phyloP scores from a whole-genome alignment of 1,284 basidiomycete species.

The Nidula niveotomentosa region DNA sequence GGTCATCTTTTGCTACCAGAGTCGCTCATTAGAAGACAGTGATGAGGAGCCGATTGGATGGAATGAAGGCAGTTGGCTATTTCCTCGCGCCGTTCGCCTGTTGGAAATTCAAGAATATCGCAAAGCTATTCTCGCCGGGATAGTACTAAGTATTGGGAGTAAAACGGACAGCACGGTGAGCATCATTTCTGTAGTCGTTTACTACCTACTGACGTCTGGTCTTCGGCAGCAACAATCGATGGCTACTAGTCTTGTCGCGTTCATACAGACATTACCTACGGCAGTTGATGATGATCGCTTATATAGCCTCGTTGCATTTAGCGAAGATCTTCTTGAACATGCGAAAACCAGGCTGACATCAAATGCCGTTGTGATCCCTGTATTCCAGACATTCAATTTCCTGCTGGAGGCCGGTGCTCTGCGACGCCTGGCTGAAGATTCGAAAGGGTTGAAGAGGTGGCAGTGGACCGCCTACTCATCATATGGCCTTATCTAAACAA shows the following conservation, averaged over 20 bases:
- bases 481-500: background rate
- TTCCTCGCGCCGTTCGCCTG: slow-evolving; percentile 70
- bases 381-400: slow-evolving; percentile 73
- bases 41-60: slow-evolving; percentile 46
- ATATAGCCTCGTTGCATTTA: slow-evolving; percentile 50
- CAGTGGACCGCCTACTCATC: background rate
- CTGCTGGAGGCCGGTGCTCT: slow-evolving; percentile 69
- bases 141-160: slow-evolving; percentile 78
- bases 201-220: slow-evolving; percentile 1
- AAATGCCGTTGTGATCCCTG: slow-evolving; percentile 77
- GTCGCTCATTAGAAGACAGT: slow-evolving; percentile 10
- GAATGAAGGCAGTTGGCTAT: slow-evolving; percentile 72
- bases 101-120: slow-evolving; percentile 65
- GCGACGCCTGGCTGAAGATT: slow-evolving; percentile 38
- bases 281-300: slow-evolving; percentile 17
- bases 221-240: slow-evolving; percentile 64
- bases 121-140: slow-evolving; percentile 62
- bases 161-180: slow-evolving; percentile 82
- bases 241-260: slow-evolving; percentile 58
- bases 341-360: slow-evolving; percentile 52
- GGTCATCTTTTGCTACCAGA: slow-evolving; percentile 15
- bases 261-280: slow-evolving; percentile 52
- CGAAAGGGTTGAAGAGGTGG: slow-evolving; percentile 50
- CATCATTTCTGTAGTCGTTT: slow-evolving; percentile 11
- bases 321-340: slow-evolving; percentile 54